Percentiles rank a stretch among this genome's conserved stretches.
Evolutionary conservation across 768 basidiomycete genomes (phyloP).

Genomic region (Xerocomus potaroensis): DNA sequence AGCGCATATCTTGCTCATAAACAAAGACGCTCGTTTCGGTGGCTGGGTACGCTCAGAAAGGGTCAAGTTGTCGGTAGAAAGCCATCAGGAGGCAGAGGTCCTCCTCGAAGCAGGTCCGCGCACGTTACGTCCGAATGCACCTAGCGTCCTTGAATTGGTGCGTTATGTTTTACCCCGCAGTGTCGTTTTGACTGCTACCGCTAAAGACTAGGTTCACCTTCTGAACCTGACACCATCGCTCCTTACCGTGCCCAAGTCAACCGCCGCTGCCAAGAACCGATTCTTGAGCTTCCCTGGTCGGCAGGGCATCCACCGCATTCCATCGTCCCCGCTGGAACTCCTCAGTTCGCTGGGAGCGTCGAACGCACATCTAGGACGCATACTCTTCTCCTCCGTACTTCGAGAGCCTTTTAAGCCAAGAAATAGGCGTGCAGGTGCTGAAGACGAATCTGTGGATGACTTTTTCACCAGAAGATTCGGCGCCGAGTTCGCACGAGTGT

Average conservation of each 20-base stretch:
- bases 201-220: constrained; percentile 65
- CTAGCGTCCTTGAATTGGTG: constrained; percentile 75
- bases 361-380: constrained; percentile 34
- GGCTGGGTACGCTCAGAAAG: constrained; percentile 81
- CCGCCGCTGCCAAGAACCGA: constrained; percentile 73
- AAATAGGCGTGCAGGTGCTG: constrained; percentile 37
- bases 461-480: constrained; percentile 78
- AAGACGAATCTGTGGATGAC: constrained; percentile 79
- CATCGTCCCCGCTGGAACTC: constrained; percentile 37
- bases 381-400: constrained; percentile 52
- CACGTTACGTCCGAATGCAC: constrained; percentile 75
- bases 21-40: constrained; percentile 60
- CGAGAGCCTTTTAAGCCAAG: constrained; percentile 52
- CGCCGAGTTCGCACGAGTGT: constrained; percentile 58
- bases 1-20: constrained; percentile 61
- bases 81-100: constrained; percentile 36
- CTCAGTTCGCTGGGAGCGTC: constrained; percentile 31
- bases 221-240: constrained; percentile 57
- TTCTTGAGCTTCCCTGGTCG: constrained; percentile 59
- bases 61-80: constrained; percentile 36
- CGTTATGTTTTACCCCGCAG: constrained; percentile 13
- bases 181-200: constrained; percentile 8
- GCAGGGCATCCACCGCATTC: constrained; percentile 50
- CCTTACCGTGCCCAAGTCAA: constrained; percentile 59
- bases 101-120: constrained; percentile 85